Base-by-base conservation (phyloP, 1,139 yeast species). In the Eremothecium cymbalariae region DNA sequence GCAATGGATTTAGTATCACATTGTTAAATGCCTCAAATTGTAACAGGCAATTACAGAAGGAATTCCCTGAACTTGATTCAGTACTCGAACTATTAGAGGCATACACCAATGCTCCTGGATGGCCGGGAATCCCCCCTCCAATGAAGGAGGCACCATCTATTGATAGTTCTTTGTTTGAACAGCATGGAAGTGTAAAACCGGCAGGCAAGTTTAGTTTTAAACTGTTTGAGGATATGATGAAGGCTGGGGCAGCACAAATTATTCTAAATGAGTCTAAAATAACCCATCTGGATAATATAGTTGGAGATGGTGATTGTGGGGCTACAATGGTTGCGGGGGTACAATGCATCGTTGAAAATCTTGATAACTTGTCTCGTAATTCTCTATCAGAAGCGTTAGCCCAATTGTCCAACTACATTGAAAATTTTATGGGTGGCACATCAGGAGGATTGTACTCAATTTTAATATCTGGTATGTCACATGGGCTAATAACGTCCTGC, bases 261-360 rank as follows among this genome's bases (percentile, higher is more conserved):
- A 48, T 68, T 56, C 51, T 67, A 57, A 63, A 66, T 12, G 96
- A 86, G 56, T 93, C 95, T 4, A 70, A 74, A 46, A 80, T 88
- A 50, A 88, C 96, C 0, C 71, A 74, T 42, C 77, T 81, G 48
- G 97, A 88, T 51, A 82, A 94, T 2, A 68, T 77, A 47, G 96
- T 90, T 2, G 97, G 97, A 41, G 97, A 88, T 57, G 97, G 97
- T 47, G 97, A 88, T 56, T 86, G 96, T 62, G 97, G 97, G 31
- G 93, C 84, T 50, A 88, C 96, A 0, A 64, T 88, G 43, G 84
- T 77, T 11, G 70, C 74, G 18, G 96, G 96, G 29, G 94, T 88
- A 16, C 69, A 77, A 37, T 85, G 85, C 1, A 71, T 88, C 28
- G 62, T 74, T 28, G 62, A 68, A 8, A 74, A 75, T 13, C 57